Evolutionary conservation across 2,329 filamentous ascomycete species (phyloP).

Genomic region (Pseudogymnoascus sp.): DNA sequence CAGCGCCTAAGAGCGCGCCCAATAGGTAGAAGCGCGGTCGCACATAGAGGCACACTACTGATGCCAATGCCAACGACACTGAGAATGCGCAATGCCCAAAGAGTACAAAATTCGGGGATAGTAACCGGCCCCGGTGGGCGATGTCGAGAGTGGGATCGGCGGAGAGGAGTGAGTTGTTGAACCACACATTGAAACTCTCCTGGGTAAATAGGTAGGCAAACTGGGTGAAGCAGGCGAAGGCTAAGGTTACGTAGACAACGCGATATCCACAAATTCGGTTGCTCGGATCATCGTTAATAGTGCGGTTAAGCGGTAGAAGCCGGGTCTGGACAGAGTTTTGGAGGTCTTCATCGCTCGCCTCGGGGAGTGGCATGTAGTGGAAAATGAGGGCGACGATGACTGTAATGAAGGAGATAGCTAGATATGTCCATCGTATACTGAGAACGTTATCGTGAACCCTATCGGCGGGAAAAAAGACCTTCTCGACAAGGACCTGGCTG

Average conservation of each 20-base stretch:
- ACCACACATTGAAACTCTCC: constrained; percentile 56
- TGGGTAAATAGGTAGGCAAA: constrained; percentile 76
- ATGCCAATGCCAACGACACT: constrained; percentile 65
- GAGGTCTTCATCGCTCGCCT: constrained; percentile 41
- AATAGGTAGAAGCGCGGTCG: constrained; percentile 56
- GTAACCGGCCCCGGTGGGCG: constrained; percentile 13
- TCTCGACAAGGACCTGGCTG: constrained; percentile 64
- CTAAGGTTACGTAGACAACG: constrained; percentile 40
- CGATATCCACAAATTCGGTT: constrained; percentile 53
- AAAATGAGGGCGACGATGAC: constrained; percentile 59
- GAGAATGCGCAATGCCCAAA: constrained; percentile 29
- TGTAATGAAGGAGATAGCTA: constrained; percentile 67
- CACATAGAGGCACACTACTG: constrained; percentile 62
- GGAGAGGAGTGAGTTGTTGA: constrained; percentile 43
- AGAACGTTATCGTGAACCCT: constrained; percentile 40
- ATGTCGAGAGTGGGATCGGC: constrained; percentile 32
- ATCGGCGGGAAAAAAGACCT: constrained; percentile 55
- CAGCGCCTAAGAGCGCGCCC: constrained; percentile 53
- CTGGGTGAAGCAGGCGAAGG: constrained; percentile 66
- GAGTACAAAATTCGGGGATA: constrained; percentile 40
- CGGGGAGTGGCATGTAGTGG: constrained; percentile 56
- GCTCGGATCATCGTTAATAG: constrained; percentile 69
- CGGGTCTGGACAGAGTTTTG: constrained; percentile 49
- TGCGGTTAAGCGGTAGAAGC: constrained; percentile 59
- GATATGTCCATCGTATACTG: constrained; percentile 74